Evolutionary conservation across 768 basidiomycete genomes (phyloP), one percentile per base, ranked within the genome.

Genomic region (Ramaria sp.): DNA sequence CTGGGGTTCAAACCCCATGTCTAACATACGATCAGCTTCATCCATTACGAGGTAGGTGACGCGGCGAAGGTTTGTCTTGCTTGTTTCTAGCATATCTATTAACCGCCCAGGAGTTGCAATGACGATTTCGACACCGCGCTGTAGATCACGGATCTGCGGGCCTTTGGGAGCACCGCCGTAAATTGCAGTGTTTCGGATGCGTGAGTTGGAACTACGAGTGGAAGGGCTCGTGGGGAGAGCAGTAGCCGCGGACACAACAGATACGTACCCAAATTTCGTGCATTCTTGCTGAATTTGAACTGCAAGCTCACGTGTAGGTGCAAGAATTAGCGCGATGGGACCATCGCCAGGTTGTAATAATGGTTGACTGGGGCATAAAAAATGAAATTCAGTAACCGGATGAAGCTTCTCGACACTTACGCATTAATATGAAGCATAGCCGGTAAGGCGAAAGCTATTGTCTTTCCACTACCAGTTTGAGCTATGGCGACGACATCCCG

Each of bases 1-100:
- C 69, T 99, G 96, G 51, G 96, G 96, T 72, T 99, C 96, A 73
- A 99, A 99, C 77, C 96, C 96, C 96, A 99, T 99, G 75, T 99
- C 96, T 59, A 99, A 79, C 96, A 99, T 99, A 65, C 96, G 90
- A 74, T 99, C 96, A 43, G 96, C 96, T 70, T 99, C 96, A 65
- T 99, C 96, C 83, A 99, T 89, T 65, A 99, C 96, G 38, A 99
- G 78, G 70, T 98, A 99, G 20, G 96, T 99, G 55, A 99, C 78
- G 39, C 96, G 85, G 55, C 88, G 88, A 51, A 99, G 79, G 69
- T 98, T 98, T 20, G 94, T 98, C 73, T 96, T 96, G 65, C 88
- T 84, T 1, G 80, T 81, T 73, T 99, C 96, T 25, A 99, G 79
- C 96, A 99, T 98, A 66, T 99, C 96, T 61, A 99, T 99, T 60